phyloP scores from a whole-genome alignment of 371 early-diverging fungal species.

The Saksenaea oblongispora region DNA sequence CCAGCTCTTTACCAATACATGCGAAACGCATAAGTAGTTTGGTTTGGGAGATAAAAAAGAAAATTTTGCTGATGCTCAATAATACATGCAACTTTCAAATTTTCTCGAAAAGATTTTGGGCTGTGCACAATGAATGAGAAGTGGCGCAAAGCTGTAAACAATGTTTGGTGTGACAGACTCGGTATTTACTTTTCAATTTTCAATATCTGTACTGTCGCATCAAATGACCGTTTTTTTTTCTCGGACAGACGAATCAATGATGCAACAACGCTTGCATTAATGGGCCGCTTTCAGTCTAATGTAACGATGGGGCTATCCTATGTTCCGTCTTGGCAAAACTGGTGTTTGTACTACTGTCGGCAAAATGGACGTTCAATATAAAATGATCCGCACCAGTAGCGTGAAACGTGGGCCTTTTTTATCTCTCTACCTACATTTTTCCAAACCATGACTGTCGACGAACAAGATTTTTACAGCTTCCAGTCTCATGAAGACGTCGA shows the following conservation, averaged over 20 bases:
- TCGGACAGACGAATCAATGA: background rate
- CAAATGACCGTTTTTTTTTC: background rate
- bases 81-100: too few species aligned
- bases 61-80: too few species aligned
- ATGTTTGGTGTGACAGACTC: too few species aligned
- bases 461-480: background rate
- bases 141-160: too few species aligned
- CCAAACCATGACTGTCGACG: slow-evolving; percentile 10
- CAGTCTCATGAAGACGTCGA: slow-evolving; percentile 13
- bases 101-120: too few species aligned
- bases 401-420: background rate
- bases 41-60: too few species aligned
- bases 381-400: background rate
- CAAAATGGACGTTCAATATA: background rate
- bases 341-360: background rate
- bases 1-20: too few species aligned
- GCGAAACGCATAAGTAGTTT: too few species aligned
- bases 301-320: background rate
- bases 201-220: too few species aligned
- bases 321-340: slow-evolving; percentile 1
- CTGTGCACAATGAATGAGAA: too few species aligned
- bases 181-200: too few species aligned
- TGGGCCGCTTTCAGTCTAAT: background rate
- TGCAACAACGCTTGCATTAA: background rate
- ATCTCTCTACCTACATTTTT: background rate